Conservation (phyloP, 495 filamentous ascomycete genomes). For the Aspergillus leporis region DNA sequence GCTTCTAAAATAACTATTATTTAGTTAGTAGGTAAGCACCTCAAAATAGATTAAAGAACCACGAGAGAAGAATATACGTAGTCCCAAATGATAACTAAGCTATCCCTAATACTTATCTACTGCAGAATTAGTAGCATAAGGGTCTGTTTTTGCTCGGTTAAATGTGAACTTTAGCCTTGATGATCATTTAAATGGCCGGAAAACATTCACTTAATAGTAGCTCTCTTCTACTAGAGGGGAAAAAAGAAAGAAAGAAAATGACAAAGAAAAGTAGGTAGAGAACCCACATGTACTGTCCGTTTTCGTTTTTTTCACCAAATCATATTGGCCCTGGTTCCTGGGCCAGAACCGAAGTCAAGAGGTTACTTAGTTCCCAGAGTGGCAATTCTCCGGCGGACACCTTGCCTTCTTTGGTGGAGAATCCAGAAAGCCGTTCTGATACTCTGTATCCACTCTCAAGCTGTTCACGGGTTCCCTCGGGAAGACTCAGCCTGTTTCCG, state of each 20-base stretch:
- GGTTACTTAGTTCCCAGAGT: conserved; percentile 17
- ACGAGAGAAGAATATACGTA: no score
- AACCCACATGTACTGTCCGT: neutral
- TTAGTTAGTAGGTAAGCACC: neutral
- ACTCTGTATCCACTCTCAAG: conserved; percentile 2
- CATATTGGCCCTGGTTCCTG: conserved; percentile 1
- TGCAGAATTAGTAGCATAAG: neutral
- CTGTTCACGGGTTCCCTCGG: neutral
- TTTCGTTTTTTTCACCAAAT: neutral
- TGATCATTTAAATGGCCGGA: neutral
- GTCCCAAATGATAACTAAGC: neutral
- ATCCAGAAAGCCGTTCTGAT: conserved; percentile 2
- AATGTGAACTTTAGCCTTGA: neutral
- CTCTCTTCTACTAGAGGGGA: neutral
- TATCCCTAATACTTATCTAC: conserved; percentile 1
- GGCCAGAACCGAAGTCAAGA: conserved; percentile 1
- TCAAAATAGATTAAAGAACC: neutral
- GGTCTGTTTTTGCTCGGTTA: conserved; percentile 1
- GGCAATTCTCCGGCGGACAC: conserved; percentile 42
- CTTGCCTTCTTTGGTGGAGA: conserved; percentile 27
- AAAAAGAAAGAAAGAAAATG: neutral
- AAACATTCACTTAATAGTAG: neutral
- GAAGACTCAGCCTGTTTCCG: neutral
- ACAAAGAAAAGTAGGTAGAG: neutral
- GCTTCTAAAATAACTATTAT: neutral